Evolutionary conservation across 805 yeast genomes (phyloP).

Genomic region (Lipomyces spencermartinsiae): DNA sequence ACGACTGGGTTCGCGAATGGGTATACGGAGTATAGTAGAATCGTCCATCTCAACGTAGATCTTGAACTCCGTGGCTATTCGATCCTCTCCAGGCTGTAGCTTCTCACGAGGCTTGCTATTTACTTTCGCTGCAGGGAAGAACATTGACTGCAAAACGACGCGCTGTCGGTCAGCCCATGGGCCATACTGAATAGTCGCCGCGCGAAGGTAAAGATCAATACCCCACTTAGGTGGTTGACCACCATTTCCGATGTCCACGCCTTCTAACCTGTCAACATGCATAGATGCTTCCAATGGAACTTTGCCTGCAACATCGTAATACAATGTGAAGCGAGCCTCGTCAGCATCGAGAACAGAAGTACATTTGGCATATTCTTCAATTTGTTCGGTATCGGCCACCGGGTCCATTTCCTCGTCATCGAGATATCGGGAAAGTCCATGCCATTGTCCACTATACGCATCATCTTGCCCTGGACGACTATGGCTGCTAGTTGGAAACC

Average conservation of each 20-base stretch:
- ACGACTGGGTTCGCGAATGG: constrained; percentile 84
- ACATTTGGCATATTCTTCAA: constrained; percentile 81
- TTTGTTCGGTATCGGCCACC: constrained; percentile 45
- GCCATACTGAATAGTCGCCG: constrained; percentile 80
- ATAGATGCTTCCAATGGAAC: constrained; percentile 51
- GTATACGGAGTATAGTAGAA: constrained; percentile 73
- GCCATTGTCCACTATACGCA: constrained; percentile 58
- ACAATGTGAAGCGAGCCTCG: constrained; percentile 60
- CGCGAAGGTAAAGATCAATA: constrained; percentile 61
- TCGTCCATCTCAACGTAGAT: constrained; percentile 65
- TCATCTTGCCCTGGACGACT: neutral
- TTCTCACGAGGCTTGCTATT: constrained; percentile 57
- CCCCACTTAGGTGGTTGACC: constrained; percentile 68
- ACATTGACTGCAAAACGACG: constrained; percentile 62
- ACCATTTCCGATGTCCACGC: constrained; percentile 59
- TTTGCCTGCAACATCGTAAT: constrained; percentile 74
- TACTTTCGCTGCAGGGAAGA: constrained; percentile 71
- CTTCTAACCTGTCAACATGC: constrained; percentile 1
- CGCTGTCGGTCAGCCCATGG: constrained; percentile 96
- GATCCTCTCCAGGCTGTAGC: constrained; percentile 55
- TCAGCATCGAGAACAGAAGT: constrained; percentile 71
- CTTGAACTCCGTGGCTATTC: constrained; percentile 65
- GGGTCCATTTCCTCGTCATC: constrained; percentile 50
- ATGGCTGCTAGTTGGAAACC: constrained; percentile 4
- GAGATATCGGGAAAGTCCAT: constrained; percentile 76